Evolutionary conservation across 1,284 basidiomycete genomes (phyloP), one percentile per base, ranked within the genome.

Genomic region (Cryptococcus neoformans): DNA sequence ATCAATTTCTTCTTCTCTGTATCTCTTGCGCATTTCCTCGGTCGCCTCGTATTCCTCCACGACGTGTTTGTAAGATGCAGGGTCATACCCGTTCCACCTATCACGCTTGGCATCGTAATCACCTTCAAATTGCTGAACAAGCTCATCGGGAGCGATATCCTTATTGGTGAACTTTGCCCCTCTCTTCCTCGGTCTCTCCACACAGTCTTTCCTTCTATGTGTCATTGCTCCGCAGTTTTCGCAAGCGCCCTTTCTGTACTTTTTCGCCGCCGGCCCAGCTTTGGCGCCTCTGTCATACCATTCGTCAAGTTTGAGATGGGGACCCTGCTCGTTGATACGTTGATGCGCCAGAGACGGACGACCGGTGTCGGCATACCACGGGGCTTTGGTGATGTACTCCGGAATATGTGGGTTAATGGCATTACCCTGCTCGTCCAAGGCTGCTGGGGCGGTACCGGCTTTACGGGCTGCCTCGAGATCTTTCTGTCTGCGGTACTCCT

Each of bases 331-430:
- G n/a, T 83, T 85, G 62, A 84, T 85, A 72, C 89, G 88, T 79
- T 99, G 96, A 82, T 99, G 95, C 71, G 86, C 89, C 55, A 99
- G 84, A 8, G 92, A 92, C 1, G 93, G 91, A 42, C 85, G 88
- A 48, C 90, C 90, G 40, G 86, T 89, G 53, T 91, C 91, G 68
- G 97, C 85, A 77, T 98, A 99, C 96, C 96, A 99, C 63, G 96
- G 96, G 14, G 92, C 95, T 78, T 97, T 92, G 6, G 90, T 88
- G 66, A 92, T 92, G 69, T 92, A 92, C 77, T 93, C 90, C 86
- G 95, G 95, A 77, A 99, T 97, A 79, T 99, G 95, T 39, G 96
- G 96, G 74, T 99, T 99, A 80, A 99, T 97, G 54, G 91, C 86
- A 71, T 85, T 87, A 55, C 94, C 96, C 76, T 96, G 89, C 73